Evolutionary conservation across 129 eudicot genomes (phyloP).

Genomic region (Deinandra increscens): DNA sequence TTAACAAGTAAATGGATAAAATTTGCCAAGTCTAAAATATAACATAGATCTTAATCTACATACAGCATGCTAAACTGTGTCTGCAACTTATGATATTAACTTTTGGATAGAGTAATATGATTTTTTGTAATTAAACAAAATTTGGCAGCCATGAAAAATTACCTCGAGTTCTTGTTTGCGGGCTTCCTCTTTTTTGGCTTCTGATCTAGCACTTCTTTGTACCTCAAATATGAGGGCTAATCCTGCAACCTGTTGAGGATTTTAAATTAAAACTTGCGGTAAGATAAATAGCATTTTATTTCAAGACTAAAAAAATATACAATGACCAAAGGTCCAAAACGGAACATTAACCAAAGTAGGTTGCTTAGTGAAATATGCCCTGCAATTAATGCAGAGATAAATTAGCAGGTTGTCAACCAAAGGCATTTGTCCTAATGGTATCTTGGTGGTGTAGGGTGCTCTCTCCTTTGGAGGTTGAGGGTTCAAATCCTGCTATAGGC

Average conservation of each 20-base stretch:
- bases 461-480: no score
- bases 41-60: constrained; percentile 10
- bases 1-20: neutral
- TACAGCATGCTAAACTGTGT: neutral
- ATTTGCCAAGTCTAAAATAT: neutral
- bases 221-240: constrained; percentile 78
- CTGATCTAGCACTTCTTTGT: constrained; percentile 80
- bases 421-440: no score
- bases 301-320: no score
- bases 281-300: neutral
- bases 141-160: constrained; percentile 10
- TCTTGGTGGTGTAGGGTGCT: no score
- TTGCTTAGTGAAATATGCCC: no score
- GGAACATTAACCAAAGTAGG: no score
- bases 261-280: neutral
- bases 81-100: neutral
- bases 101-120: neutral
- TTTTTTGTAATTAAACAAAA: constrained; percentile 1
- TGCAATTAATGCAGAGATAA: no score
- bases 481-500: no score
- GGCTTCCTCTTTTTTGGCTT: constrained; percentile 85
- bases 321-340: no score
- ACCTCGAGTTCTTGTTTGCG: constrained; percentile 89
- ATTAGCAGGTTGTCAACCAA: no score
- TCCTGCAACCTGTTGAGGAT: constrained; percentile 64